Percentiles rank a stretch among this genome's conserved stretches.
Conservation (phyloP, 2,329 filamentous ascomycete genomes). For the Fusarium aywerte region DNA sequence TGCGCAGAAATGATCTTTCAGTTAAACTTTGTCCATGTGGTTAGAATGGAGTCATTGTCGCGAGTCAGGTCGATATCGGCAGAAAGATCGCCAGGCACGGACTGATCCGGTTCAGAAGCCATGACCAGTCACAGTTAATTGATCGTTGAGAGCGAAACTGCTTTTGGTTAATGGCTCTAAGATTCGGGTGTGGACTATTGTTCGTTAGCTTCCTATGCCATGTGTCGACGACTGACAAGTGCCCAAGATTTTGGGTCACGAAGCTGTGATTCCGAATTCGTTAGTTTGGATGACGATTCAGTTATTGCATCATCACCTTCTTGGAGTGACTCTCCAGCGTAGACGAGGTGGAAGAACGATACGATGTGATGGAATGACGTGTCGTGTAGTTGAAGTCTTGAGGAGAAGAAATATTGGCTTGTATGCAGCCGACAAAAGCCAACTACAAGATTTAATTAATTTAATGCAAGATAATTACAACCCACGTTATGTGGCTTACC, state of each 20-base stretch:
- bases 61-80: slow-evolving; percentile 40
- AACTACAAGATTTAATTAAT: not conserved
- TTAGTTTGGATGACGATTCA: not conserved
- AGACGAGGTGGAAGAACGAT: not conserved
- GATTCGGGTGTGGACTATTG: slow-evolving; percentile 13
- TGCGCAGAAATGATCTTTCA: not conserved
- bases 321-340: not conserved
- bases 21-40: slow-evolving; percentile 10
- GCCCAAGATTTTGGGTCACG: not conserved
- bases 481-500: not conserved
- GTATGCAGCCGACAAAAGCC: not conserved
- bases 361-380: not conserved
- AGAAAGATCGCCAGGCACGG: slow-evolving; percentile 45
- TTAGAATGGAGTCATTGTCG: slow-evolving; percentile 8
- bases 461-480: not conserved
- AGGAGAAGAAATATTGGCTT: not conserved
- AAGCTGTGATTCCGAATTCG: not conserved
- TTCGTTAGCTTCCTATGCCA: slow-evolving; percentile 12
- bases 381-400: not conserved
- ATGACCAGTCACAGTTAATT: slow-evolving; percentile 17
- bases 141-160: slow-evolving; percentile 21
- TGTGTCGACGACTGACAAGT: not conserved
- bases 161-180: slow-evolving; percentile 31
- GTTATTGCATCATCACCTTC: not conserved
- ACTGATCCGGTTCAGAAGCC: slow-evolving; percentile 27